These are phyloP conservation scores for Stachybotrys chlorohalonatus DNA, from an alignment of 2,329 filamentous ascomycete genomes.

Conservation along the genomic window DNA sequence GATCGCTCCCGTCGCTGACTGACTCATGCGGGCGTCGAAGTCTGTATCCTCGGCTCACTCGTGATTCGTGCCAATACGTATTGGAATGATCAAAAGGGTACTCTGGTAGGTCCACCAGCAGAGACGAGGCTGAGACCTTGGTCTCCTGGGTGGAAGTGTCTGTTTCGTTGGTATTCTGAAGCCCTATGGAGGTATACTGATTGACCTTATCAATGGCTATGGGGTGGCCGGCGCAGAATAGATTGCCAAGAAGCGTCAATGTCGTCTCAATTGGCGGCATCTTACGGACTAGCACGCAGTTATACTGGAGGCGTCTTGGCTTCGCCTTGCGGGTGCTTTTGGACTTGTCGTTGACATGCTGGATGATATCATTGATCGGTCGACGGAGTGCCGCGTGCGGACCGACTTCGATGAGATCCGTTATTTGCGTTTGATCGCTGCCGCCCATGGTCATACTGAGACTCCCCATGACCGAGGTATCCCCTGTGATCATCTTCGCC, in stretches of 20 bases:
- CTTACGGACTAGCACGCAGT: neutral
- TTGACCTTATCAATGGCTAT: constrained; percentile 35
- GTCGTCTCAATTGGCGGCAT: neutral
- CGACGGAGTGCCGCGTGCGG: constrained; percentile 13
- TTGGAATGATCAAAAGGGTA: constrained; percentile 29
- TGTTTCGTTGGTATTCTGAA: neutral
- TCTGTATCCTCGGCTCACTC: constrained; percentile 17
- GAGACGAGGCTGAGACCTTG: constrained; percentile 6
- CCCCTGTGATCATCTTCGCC: constrained; percentile 6
- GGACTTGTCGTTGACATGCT: neutral
- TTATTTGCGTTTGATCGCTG: neutral
- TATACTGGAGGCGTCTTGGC: constrained; percentile 1
- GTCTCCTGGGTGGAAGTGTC: neutral
- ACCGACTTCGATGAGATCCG: constrained; percentile 13
- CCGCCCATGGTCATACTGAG: neutral
- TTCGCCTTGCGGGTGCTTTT: constrained; percentile 12
- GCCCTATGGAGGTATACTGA: constrained; percentile 1
- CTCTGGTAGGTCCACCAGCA: constrained; percentile 19
- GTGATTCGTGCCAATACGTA: constrained; percentile 23
- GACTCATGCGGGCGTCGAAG: constrained; percentile 1
- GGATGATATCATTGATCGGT: constrained; percentile 9
- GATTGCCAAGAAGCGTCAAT: constrained; percentile 12
- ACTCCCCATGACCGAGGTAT: neutral
- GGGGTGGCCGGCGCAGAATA: constrained; percentile 22
- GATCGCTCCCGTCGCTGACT: constrained; percentile 21